Base-by-base conservation (phyloP, 257 asterid genomes). In the Solanum sejunctum region DNA sequence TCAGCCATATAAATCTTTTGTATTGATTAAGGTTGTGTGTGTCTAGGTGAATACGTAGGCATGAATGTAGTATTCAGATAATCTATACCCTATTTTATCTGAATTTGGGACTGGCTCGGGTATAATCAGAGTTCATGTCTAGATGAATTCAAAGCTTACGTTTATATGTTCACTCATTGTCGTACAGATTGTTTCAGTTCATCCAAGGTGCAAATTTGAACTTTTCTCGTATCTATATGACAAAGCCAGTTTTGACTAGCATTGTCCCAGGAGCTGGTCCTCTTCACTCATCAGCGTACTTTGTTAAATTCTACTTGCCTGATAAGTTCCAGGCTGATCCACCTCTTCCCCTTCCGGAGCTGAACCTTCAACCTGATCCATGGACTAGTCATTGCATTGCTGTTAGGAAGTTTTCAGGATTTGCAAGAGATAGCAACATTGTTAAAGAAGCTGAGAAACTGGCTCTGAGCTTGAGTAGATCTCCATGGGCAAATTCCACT, bases 161-260 rank as follows among this genome's bases (percentile, higher is more conserved):
- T 61, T 82, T 82, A 28, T 45, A 26, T 23, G 47, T 84, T 54
- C 10, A 32, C 57, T 55, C 49, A 16, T 85, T 75, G 45, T 21
- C 36, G 36, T 73, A 56, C 90, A 95, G 98, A 86, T 90, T 95
- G 81, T 95, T 94, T 84, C 93, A 95, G 87, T 95, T 85, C 77
- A 92, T 89, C 54, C 92, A 95, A 91, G 98, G 98, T 11, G 98
- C 98, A 85, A 95, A 95, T 87, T 83, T 95, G 86, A 95, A 95
- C 91, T 87, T 17, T 52, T 91, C 98, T 1, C 89, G 98, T 83
- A 85, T 95, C 57, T 83, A 90, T 28, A 89, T 95, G 91, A 94
- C 97, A 1, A 89, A 85, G 77, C 98, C 98, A 16, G 89, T 95
- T 87, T 84, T 95, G 86, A 94, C 98, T 8, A 95, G 98, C 91